These are phyloP conservation scores for Vaccinium myrtillus DNA, from an alignment of 148 eudicot genomes.

Conservation along the genomic window DNA sequence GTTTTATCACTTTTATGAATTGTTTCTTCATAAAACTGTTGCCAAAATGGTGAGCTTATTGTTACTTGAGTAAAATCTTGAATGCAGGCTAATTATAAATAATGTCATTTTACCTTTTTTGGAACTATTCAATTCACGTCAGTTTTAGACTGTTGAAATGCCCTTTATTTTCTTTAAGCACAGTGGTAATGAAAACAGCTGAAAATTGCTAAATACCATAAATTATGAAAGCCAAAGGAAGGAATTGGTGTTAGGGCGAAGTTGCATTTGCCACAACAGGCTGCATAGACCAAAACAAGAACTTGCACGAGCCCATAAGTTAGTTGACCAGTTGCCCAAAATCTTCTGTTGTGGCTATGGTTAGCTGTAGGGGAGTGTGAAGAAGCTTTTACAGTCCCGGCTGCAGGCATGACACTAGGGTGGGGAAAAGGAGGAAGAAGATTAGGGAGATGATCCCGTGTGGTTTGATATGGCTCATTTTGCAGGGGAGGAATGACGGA, in stretches of 20 bases:
- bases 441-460: too few relatives aligned
- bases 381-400: neutral
- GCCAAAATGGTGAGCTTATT: neutral
- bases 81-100: neutral
- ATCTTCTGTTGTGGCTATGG: neutral
- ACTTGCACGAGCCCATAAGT: neutral
- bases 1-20: neutral
- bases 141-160: neutral
- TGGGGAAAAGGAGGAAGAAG: neutral
- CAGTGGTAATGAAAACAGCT: neutral
- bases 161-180: neutral
- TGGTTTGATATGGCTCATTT: too few relatives aligned
- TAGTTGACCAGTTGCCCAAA: neutral
- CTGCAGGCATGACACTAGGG: neutral
- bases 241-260: neutral
- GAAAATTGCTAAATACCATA: neutral
- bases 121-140: neutral
- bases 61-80: neutral
- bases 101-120: neutral
- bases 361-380: neutral
- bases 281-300: neutral
- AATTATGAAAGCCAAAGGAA: neutral
- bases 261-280: neutral
- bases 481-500: neutral
- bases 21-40: neutral